Conservation (phyloP, 805 yeast species). For the Yarrowia keelungensis region DNA sequence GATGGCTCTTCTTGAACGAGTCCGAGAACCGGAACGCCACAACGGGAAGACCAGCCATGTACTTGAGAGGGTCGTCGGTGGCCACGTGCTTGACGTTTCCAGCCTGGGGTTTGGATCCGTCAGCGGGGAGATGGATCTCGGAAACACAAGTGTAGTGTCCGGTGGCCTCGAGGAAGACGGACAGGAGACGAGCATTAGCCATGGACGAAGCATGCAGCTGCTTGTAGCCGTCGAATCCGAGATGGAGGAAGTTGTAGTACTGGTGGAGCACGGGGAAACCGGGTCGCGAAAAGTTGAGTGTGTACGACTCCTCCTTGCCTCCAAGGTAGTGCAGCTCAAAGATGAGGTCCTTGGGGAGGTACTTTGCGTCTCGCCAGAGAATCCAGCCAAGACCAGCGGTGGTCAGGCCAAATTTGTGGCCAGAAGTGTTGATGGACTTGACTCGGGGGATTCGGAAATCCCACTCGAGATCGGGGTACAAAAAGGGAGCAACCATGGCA, state of each 20-base stretch:
- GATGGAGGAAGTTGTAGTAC: slow-evolving; percentile 76
- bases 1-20: slow-evolving; percentile 63
- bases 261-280: slow-evolving; percentile 91
- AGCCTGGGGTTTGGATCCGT: slow-evolving; percentile 30
- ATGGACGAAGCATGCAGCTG: slow-evolving; percentile 67
- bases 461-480: slow-evolving; percentile 79
- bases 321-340: slow-evolving; percentile 86
- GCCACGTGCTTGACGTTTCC: slow-evolving; percentile 41
- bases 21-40: slow-evolving; percentile 81
- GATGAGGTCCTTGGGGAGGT: slow-evolving; percentile 72
- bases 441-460: slow-evolving; percentile 82
- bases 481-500: slow-evolving; percentile 85
- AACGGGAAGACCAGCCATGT: slow-evolving; percentile 83
- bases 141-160: slow-evolving; percentile 76
- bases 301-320: slow-evolving; percentile 85
- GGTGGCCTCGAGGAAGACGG: slow-evolving; percentile 67
- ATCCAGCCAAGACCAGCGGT: slow-evolving; percentile 95
- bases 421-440: slow-evolving; percentile 84
- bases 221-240: slow-evolving; percentile 76
- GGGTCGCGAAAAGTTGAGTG: slow-evolving; percentile 87
- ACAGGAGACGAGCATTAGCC: slow-evolving; percentile 71
- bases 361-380: slow-evolving; percentile 71
- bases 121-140: slow-evolving; percentile 68
- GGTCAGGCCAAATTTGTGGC: slow-evolving; percentile 91
- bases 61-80: slow-evolving; percentile 50